These are phyloP conservation scores for Penicillium flavigenum DNA, from an alignment of 495 filamentous ascomycete genomes.

Conservation along the genomic window DNA sequence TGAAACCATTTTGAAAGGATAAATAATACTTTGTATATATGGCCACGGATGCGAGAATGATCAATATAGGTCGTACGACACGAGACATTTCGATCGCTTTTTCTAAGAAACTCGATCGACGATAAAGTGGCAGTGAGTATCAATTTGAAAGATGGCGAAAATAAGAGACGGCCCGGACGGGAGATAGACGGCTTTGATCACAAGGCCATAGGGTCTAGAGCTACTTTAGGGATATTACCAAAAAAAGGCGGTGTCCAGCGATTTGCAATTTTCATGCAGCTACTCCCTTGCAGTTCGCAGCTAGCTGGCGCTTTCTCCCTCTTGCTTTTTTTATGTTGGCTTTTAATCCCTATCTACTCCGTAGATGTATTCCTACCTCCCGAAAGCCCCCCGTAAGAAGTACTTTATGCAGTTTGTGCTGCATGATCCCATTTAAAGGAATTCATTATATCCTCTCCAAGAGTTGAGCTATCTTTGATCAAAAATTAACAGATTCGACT, in stretches of 20 bases:
- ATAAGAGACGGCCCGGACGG: not conserved
- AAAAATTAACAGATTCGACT: conserved; percentile 1
- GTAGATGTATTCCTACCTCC: conserved; percentile 1
- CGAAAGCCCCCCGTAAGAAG: not conserved
- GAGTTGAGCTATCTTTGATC: not conserved
- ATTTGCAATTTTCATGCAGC: conserved; percentile 1
- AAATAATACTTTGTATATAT: not conserved
- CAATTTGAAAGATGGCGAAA: conserved; percentile 3
- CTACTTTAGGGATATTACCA: not conserved
- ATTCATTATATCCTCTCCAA: not conserved
- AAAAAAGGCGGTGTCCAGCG: conserved; percentile 2
- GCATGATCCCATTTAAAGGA: conserved; percentile 1
- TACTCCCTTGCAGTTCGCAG: not conserved
- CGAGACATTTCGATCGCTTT: not conserved
- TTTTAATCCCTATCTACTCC: conserved; percentile 5
- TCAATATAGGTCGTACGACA: not conserved
- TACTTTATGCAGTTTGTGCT: conserved; percentile 1
- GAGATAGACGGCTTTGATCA: conserved; percentile 3
- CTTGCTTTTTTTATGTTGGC: not conserved
- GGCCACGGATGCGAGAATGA: not conserved
- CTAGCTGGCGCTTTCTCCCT: not conserved
- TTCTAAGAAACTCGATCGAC: not conserved
- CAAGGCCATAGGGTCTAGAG: not conserved
- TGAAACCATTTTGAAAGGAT: not conserved
- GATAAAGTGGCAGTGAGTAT: not conserved